Evolutionary conservation across 202 grass and related monocot species (phyloP).

Genomic region (Panicum virgatum): DNA sequence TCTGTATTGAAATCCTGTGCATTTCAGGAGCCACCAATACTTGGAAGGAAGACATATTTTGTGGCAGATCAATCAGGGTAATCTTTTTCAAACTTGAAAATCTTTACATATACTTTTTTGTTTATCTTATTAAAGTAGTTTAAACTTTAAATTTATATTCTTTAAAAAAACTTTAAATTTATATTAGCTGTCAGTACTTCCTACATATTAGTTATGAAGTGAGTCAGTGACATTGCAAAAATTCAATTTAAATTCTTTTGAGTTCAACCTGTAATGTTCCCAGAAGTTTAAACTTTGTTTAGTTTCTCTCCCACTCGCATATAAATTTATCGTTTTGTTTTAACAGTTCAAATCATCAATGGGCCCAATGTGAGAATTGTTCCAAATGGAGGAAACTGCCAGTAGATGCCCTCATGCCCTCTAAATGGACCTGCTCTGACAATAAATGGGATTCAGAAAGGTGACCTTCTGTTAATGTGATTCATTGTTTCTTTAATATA

Average conservation of each 20-base stretch:
- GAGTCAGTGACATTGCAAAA: background rate
- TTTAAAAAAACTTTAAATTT: no score
- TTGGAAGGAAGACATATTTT: conserved; percentile 90
- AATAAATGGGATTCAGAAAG: conserved; percentile 92
- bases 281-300: background rate
- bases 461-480: conserved; percentile 41
- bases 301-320: background rate
- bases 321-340: conserved; percentile 24
- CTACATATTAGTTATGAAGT: conserved; percentile 19
- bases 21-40: conserved; percentile 85
- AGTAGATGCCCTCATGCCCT: conserved; percentile 69
- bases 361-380: conserved; percentile 93
- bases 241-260: background rate
- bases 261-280: background rate
- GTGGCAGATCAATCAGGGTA: conserved; percentile 75
- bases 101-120: background rate
- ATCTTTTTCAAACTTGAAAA: conserved; percentile 18
- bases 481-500: conserved; percentile 1
- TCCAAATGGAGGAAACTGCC: conserved; percentile 95
- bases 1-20: conserved; percentile 39
- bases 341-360: conserved; percentile 78
- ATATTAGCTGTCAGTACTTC: background rate
- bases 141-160: background rate
- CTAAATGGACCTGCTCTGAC: conserved; percentile 80
- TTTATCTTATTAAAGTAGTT: conserved; percentile 23